A percentile compares a stretch with the other conserved stretches of the same genome.
These are phyloP conservation scores for Juglanconis oblonga DNA, from an alignment of 2,329 filamentous ascomycete genomes.

Conservation along the genomic window DNA sequence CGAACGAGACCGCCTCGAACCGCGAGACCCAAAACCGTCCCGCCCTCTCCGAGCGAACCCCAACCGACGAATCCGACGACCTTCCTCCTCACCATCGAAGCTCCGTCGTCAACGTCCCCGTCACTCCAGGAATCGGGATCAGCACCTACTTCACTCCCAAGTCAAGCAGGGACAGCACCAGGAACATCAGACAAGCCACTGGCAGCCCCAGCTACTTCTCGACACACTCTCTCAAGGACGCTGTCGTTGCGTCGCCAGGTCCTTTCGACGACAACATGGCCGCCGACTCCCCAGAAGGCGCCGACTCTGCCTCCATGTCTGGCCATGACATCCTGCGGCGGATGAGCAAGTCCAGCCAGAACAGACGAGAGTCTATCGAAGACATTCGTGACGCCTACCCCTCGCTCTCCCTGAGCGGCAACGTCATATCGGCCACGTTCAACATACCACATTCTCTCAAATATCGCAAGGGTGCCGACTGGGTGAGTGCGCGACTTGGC, in stretches of 20 bases:
- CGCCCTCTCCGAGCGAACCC: constrained; percentile 2
- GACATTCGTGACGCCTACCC: constrained; percentile 56
- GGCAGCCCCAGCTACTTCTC: constrained; percentile 31
- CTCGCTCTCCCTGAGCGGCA: constrained; percentile 58
- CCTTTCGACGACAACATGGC: constrained; percentile 19
- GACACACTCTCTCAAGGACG: constrained; percentile 19
- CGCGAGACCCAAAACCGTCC: constrained; percentile 9
- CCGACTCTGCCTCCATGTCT: constrained; percentile 32
- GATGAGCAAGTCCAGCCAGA: constrained; percentile 42
- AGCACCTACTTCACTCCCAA: constrained; percentile 28
- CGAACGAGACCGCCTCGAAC: constrained; percentile 7
- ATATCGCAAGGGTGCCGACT: constrained; percentile 57
- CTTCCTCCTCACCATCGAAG: constrained; percentile 34
- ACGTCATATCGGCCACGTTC: constrained; percentile 65
- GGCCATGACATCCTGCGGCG: constrained; percentile 40
- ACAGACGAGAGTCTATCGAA: constrained; percentile 46
- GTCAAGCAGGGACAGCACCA: constrained; percentile 18
- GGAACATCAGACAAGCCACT: constrained; percentile 12
- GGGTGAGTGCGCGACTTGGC: constrained; percentile 43
- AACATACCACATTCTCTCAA: constrained; percentile 59
- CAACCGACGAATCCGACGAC: constrained; percentile 19
- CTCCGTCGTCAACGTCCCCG: constrained; percentile 34
- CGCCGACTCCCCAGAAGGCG: constrained; percentile 19
- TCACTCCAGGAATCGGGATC: constrained; percentile 36
- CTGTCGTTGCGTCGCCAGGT: constrained; percentile 23